A percentile compares a stretch with the other conserved stretches of the same genome.
phyloP scores from a whole-genome alignment of 129 eudicot species.

The Cynara cardunculus region DNA sequence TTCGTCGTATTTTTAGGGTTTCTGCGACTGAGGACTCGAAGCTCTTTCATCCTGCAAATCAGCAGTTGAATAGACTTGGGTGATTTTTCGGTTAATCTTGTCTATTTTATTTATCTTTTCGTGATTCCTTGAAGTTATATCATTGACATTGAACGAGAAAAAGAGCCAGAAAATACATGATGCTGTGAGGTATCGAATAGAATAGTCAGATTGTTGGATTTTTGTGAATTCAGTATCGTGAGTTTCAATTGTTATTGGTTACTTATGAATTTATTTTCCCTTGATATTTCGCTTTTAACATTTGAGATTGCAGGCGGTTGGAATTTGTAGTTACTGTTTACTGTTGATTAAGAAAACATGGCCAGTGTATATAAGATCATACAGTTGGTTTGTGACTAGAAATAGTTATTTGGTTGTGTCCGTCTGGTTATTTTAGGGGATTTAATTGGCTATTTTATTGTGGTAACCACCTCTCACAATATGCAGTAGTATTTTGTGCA shows the following conservation, averaged over 20 bases:
- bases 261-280: background rate
- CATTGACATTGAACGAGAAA: background rate
- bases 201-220: conserved; percentile 5
- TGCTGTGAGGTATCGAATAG: conserved; percentile 6
- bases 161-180: background rate
- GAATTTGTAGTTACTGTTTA: conserved; percentile 1
- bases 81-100: background rate
- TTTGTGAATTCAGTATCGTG: background rate
- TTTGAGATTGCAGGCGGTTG: background rate
- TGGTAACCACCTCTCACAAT: background rate
- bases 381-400: background rate
- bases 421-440: background rate
- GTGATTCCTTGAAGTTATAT: background rate
- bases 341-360: background rate
- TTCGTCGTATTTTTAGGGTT: conserved; percentile 38
- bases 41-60: conserved; percentile 24
- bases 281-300: background rate
- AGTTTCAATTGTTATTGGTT: background rate
- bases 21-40: conserved; percentile 36
- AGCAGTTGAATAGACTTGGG: conserved; percentile 32
- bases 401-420: background rate
- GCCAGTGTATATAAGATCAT: background rate
- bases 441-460: background rate
- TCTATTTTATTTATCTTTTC: background rate
- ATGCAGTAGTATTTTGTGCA: background rate